These are phyloP conservation scores for Carex pumila DNA, from an alignment of 176 grass and related monocot species.

Conservation along the genomic window DNA sequence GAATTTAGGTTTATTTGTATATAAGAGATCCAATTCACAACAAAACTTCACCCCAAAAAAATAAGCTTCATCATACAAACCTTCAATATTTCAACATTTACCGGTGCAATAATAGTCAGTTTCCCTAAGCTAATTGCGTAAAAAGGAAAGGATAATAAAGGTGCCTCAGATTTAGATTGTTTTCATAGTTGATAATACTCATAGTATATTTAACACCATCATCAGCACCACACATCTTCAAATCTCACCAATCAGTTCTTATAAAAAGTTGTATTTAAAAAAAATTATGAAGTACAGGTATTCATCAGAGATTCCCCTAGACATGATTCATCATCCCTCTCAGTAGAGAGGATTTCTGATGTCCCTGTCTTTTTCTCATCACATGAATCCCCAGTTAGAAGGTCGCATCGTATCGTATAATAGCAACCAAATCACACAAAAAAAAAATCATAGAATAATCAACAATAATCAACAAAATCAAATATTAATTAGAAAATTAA, in stretches of 20 bases:
- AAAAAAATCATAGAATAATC: neutral
- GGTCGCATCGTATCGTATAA: neutral
- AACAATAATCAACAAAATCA: neutral
- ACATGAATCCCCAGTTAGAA: neutral
- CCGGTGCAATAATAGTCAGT: no score
- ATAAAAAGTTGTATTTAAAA: neutral
- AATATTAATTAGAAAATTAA: neutral
- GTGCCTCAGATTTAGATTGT: constrained; percentile 23
- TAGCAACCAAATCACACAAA: neutral
- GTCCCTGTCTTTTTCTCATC: constrained; percentile 17
- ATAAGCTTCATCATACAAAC: no score
- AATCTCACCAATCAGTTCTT: neutral
- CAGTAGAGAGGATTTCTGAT: constrained; percentile 24
- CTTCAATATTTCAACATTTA: no score
- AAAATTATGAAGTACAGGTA: neutral
- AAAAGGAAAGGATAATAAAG: neutral
- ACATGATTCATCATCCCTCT: constrained; percentile 29
- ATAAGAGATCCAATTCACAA: no score
- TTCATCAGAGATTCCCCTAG: constrained; percentile 53
- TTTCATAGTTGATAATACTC: constrained; percentile 19
- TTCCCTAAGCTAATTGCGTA: no score
- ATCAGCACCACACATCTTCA: neutral
- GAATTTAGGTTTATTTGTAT: no score
- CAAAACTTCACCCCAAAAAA: no score
- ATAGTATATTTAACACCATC: constrained; percentile 34